A percentile compares a stretch with the other conserved stretches of the same genome.
phyloP scores from a whole-genome alignment of 2,329 filamentous ascomycete genomes.

The Hymenoscyphus repandus region DNA sequence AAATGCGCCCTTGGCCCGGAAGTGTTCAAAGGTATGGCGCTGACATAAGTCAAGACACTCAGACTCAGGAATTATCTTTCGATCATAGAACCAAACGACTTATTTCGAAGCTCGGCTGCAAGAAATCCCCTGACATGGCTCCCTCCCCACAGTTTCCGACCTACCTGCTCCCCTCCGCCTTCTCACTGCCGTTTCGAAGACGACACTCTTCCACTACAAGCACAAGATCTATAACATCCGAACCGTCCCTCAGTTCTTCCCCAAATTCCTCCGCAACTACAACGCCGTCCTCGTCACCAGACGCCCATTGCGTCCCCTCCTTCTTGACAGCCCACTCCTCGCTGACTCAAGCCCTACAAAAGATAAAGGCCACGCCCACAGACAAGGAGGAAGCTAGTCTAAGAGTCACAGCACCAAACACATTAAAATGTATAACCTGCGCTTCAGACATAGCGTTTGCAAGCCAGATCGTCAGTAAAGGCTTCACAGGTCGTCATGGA shows the following conservation, averaged over 20 bases:
- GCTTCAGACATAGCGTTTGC: conserved; percentile 55
- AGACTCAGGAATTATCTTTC: neutral
- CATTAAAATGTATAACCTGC: conserved; percentile 54
- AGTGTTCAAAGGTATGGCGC: neutral
- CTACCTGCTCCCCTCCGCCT: conserved; percentile 46
- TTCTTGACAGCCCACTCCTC: conserved; percentile 9
- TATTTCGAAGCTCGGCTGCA: neutral
- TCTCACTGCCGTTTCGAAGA: conserved; percentile 42
- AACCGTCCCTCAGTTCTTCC: conserved; percentile 35
- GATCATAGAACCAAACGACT: neutral
- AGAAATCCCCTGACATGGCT: conserved; percentile 14
- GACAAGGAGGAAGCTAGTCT: neutral
- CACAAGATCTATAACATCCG: conserved; percentile 17
- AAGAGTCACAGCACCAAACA: conserved; percentile 42
- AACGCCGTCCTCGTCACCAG: conserved; percentile 22
- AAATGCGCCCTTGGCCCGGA: neutral
- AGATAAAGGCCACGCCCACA: conserved; percentile 13
- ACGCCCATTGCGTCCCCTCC: conserved; percentile 11
- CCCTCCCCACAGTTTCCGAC: conserved; percentile 37
- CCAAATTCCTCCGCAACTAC: conserved; percentile 27
- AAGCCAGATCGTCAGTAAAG: conserved; percentile 58
- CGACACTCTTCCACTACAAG: conserved; percentile 31
- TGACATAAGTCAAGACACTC: neutral
- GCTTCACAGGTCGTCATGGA: conserved; percentile 61
- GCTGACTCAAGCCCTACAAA: conserved; percentile 28